Evolutionary conservation across 78 protist species (phyloP).

Genomic region (Paratrimastix pyriformis): DNA sequence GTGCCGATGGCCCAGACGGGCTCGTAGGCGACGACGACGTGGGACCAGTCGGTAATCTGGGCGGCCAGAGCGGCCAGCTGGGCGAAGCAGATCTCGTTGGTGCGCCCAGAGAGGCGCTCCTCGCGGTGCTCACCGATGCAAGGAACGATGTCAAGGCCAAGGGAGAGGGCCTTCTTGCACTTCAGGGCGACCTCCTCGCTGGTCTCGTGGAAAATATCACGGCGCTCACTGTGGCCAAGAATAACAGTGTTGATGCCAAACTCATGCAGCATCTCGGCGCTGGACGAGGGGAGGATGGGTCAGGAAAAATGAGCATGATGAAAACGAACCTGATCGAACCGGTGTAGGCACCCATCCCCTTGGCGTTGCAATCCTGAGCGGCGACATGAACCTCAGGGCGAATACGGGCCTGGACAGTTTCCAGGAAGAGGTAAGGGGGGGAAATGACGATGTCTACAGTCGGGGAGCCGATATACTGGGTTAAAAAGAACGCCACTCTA

Average conservation of each 20-base stretch:
- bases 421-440: conserved; percentile 13
- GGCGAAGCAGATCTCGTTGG: conserved; percentile 41
- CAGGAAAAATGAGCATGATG: too few relatives aligned
- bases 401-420: neutral
- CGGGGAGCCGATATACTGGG: too few relatives aligned
- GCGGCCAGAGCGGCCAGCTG: conserved; percentile 55
- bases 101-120: conserved; percentile 69
- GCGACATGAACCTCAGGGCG: neutral
- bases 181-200: conserved; percentile 64
- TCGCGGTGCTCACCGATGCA: conserved; percentile 92
- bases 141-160: conserved; percentile 71
- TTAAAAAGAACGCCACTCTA: too few relatives aligned
- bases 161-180: conserved; percentile 46
- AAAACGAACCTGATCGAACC: too few relatives aligned
- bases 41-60: neutral
- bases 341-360: conserved; percentile 28
- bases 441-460: too few relatives aligned
- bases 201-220: conserved; percentile 75
- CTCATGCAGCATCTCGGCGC: conserved; percentile 25
- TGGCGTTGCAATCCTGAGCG: conserved; percentile 13
- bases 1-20: conserved; percentile 99
- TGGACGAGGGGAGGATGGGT: neutral
- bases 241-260: conserved; percentile 50
- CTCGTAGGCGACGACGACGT: conserved; percentile 25
- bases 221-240: conserved; percentile 95